Evolutionary conservation across 2,329 filamentous ascomycete species (phyloP).

Genomic region (Apiospora pterosperma): DNA sequence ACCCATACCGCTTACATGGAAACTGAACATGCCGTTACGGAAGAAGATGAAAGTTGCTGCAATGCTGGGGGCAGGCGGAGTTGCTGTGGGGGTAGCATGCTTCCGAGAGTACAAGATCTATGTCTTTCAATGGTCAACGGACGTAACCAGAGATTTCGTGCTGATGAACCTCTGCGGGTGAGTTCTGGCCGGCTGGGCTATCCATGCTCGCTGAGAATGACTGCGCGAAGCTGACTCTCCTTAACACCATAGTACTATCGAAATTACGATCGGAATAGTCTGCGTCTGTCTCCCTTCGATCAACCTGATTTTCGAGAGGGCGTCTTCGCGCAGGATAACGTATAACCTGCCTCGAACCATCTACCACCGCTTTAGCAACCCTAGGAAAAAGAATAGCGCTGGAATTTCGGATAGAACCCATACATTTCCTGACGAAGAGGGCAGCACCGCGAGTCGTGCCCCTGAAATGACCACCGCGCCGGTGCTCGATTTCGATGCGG

Average conservation of each 20-base stretch:
- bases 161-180: conserved; percentile 8
- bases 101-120: conserved; percentile 22
- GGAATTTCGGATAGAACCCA: neutral
- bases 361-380: neutral
- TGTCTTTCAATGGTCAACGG: conserved; percentile 17
- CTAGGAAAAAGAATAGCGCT: neutral
- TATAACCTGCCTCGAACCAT: neutral
- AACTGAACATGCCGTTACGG: conserved; percentile 19
- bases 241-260: conserved; percentile 11
- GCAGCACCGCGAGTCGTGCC: neutral
- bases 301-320: conserved; percentile 14
- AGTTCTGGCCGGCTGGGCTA: neutral
- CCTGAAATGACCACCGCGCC: neutral
- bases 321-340: neutral
- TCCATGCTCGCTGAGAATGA: neutral
- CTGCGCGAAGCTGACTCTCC: neutral
- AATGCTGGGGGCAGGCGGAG: conserved; percentile 27
- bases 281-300: conserved; percentile 24
- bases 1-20: conserved; percentile 29
- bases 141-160: conserved; percentile 23
- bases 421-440: neutral
- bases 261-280: conserved; percentile 22
- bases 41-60: conserved; percentile 31
- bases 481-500: neutral
- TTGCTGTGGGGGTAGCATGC: conserved; percentile 24